Base-by-base conservation (phyloP, 1,284 basidiomycete species). In the Ceratobasidium sp. region DNA sequence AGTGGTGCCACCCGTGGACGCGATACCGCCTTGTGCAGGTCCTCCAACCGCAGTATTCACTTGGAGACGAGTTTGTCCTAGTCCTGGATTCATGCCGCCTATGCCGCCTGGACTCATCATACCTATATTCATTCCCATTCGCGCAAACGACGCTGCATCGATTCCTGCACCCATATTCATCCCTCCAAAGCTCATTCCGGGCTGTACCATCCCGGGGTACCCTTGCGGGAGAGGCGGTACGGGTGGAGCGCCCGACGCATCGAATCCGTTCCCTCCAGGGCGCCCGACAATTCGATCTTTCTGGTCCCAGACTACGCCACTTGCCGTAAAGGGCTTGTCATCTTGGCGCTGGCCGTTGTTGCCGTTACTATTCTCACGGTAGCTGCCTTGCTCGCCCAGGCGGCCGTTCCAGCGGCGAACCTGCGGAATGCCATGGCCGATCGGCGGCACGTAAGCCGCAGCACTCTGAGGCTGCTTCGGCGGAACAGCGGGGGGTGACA, bases 221-320 rank as follows among this genome's bases (percentile, higher is more conserved):
- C 92, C 91, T 14, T 84, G 80, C 14, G 91, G 92, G 74, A 93
- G 89, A 34, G 88, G 83, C 0, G 92, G 91, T 9, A 92, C 90
- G 66, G 82, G 89, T 0, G 89, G 90, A 61, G 91, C 83, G 65
- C 79, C 80, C 41, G 82, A 83, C 64, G 66, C 66, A 41, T 69
- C 66, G 31, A 69, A 69, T 7, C 73, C 37, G 54, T 62, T 53
- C n/a, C 61, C 66, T 6, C 86, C 81, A 51, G 89, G 87, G 39
- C 84, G 83, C 27, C 83, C 81, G 31, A 91, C 81, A 29, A 85
- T 81, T 51, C 87, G 87, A 49, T 91, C 89, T 79, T 88, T 89
- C 77, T 87, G 86, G 66, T 89, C 89, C 88, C 89, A 90, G 14
- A 82, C 78, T 0, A 79, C 81, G n/a, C 84, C 84, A 7, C 84